Evolutionary conservation across 2,329 filamentous ascomycete species (phyloP).

Genomic region (Colletotrichum eleusines): DNA sequence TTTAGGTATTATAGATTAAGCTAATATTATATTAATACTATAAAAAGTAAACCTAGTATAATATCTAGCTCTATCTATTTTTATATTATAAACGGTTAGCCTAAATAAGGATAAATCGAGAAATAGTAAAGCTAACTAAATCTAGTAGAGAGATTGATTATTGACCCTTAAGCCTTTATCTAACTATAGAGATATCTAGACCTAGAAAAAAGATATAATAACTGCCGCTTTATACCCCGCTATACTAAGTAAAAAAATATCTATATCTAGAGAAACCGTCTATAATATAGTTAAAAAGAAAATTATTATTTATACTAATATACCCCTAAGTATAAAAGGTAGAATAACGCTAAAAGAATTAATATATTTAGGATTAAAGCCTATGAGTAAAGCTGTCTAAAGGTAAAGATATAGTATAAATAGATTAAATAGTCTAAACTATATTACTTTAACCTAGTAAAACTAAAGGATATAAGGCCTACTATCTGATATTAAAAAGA

Average conservation of each 20-base stretch:
- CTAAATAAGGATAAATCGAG: not conserved
- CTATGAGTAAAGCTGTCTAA: not conserved
- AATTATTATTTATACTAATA: not conserved
- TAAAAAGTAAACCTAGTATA: not conserved
- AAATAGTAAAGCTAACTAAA: not conserved
- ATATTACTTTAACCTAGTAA: no score
- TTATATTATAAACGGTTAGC: not conserved
- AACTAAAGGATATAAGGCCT: not conserved
- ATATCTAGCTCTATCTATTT: not conserved
- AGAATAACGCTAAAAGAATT: no score
- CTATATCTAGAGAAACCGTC: fast-evolving
- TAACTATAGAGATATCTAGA: not conserved
- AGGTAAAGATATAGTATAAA: not conserved
- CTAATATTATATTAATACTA: not conserved
- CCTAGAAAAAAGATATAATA: fast-evolving
- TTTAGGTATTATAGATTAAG: not conserved
- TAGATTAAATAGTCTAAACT: no score
- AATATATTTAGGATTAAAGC: not conserved
- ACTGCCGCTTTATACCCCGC: not conserved
- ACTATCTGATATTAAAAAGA: not conserved
- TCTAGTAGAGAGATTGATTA: fast-evolving
- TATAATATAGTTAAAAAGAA: no score
- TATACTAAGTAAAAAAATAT: not conserved
- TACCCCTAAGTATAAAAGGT: not conserved
- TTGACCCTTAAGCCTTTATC: fast-evolving